Percentiles rank a stretch among this genome's conserved stretches.
Evolutionary conservation across 1,139 yeast species (phyloP).

Genomic region (Debaryomyces coudertii): DNA sequence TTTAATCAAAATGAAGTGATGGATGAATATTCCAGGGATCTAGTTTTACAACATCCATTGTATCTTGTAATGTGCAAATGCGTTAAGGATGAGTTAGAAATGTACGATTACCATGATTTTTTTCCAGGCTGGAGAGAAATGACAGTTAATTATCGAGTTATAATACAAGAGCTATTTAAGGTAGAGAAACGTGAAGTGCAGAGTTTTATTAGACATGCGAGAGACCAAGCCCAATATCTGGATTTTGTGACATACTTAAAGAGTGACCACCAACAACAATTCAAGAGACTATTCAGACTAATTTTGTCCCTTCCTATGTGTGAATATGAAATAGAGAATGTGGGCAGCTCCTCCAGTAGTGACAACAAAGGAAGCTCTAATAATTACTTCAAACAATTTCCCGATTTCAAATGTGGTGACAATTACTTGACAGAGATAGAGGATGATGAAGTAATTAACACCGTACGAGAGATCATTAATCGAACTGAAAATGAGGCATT

Average conservation of each 20-base stretch:
- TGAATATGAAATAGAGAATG: background rate
- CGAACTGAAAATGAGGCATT: background rate
- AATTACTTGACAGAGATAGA: background rate
- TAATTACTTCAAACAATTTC: background rate
- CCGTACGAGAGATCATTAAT: background rate
- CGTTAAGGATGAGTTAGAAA: conserved; percentile 2
- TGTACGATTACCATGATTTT: conserved; percentile 11
- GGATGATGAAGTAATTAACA: background rate
- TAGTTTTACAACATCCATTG: background rate
- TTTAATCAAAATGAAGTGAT: background rate
- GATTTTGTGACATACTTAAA: background rate
- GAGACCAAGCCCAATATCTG: background rate
- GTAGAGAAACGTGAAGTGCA: background rate
- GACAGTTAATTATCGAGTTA: background rate
- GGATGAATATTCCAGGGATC: background rate
- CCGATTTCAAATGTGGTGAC: background rate
- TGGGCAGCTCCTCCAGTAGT: background rate
- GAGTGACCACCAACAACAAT: background rate
- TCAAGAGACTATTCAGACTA: background rate
- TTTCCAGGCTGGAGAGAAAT: background rate
- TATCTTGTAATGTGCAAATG: background rate
- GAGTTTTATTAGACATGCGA: background rate
- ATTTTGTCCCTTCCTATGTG: conserved; percentile 1
- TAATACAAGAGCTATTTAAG: background rate
- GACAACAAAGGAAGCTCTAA: background rate